Conservation (phyloP, 2,329 filamentous ascomycete species). For the Nothopassalora personata region DNA sequence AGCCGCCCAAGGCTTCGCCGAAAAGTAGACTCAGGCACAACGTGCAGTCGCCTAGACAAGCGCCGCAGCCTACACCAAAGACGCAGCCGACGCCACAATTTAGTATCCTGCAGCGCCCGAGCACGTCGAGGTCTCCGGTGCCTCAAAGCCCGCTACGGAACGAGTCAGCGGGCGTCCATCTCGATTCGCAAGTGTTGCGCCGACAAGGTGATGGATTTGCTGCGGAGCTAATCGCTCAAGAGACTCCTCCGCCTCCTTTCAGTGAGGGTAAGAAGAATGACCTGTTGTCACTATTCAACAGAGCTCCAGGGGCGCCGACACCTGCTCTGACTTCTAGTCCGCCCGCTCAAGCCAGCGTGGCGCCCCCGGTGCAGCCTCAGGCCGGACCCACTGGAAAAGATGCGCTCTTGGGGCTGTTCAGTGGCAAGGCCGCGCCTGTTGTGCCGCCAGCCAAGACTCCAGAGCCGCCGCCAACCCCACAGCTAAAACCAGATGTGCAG, state of each 20-base stretch:
- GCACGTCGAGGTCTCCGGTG: slow-evolving; percentile 17
- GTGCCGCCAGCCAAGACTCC: slow-evolving; percentile 10
- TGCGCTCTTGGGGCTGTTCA: slow-evolving; percentile 13
- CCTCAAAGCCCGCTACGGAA: slow-evolving; percentile 21
- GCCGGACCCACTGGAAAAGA: slow-evolving; percentile 7
- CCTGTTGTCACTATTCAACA: slow-evolving; percentile 28
- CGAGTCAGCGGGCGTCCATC: slow-evolving; percentile 20
- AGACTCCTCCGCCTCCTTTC: background rate
- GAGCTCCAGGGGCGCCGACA: slow-evolving; percentile 4
- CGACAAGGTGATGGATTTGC: background rate
- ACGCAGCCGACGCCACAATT: slow-evolving; percentile 20
- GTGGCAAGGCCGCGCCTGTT: slow-evolving; percentile 6
- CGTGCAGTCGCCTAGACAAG: background rate
- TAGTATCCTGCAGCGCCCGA: slow-evolving; percentile 28
- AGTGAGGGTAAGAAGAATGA: slow-evolving; percentile 24
- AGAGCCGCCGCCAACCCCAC: slow-evolving; percentile 25
- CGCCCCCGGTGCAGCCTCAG: background rate
- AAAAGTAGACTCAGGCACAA: slow-evolving; percentile 9
- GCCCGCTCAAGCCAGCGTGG: background rate
- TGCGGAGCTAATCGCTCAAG: background rate
- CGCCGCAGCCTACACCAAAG: slow-evolving; percentile 6
- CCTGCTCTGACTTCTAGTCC: background rate
- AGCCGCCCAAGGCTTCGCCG: slow-evolving; percentile 12
- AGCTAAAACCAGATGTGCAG: slow-evolving; percentile 21
- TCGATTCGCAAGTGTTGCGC: slow-evolving; percentile 28